Evolutionary conservation across 2,329 filamentous ascomycete species (phyloP), one percentile per base, ranked within the genome.

Genomic region (Aureobasidium sp.): DNA sequence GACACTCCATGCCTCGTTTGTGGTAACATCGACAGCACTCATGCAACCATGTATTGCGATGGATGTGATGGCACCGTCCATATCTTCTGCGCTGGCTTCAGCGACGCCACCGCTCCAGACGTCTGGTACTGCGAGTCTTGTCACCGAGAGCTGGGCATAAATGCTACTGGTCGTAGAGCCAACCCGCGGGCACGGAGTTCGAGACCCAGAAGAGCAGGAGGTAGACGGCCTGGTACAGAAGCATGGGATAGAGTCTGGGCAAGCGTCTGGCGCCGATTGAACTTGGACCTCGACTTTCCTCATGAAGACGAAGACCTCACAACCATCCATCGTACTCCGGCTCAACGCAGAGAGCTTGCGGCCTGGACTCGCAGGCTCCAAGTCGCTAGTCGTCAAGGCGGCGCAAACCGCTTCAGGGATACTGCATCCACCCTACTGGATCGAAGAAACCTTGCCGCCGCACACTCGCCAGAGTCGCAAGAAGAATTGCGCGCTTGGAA

Each of bases 81-180:
- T 74, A 91, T 91, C 52, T 90, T 95, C 74, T 99, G 94, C 74
- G 85, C 96, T 64, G 92, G 90, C 37, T 62, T 27, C 49, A 48
- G 34, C 17, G 82, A 96, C 55, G 87, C 92, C 64, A 78, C 81
- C 59, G 67, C 69, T n/a, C 71, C 72, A 11, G 72, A 73, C 9
- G 67, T 72, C 6, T 99, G 93, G 92, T 96, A 93, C 74, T 99
- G 94, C 78, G 87, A 94, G 75, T 86, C 89, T 69, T 99, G 94
- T 74, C 74, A 78, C 62, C 71, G 75, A 74, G 80, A 78, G 70
- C 72, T 77, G 72, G 70, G 76, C 62, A 68, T 69, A 42, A 67
- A 29, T 12, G 22, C 34, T 17, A 12, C 36, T 39, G 42, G 49
- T 3, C 37, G 61, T 8, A 45, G 56, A 29, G 22, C 52, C 27